Evolutionary conservation across 2,329 filamentous ascomycete genomes (phyloP), one percentile per base, ranked within the genome.

Genomic region (Cercospora nicotianae): DNA sequence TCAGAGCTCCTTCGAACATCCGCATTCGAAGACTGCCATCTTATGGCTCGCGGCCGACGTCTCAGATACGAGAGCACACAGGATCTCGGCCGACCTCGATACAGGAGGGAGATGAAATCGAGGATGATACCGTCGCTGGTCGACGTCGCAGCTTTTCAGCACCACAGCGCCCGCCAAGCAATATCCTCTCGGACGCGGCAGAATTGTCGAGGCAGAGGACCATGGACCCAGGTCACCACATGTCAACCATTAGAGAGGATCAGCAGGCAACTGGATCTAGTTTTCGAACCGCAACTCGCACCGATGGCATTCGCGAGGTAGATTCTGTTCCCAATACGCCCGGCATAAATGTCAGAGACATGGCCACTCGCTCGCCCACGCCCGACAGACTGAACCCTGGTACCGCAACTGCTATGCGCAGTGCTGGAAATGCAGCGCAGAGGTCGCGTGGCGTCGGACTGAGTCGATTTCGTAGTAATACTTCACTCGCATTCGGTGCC

Each of bases 111-210:
- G 53, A 60, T 30, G 65, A 63, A 3, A 64, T 67, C 10, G 36
- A 70, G 23, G 70, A 74, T 28, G 36, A 66, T 13, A 69, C 65
- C 28, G 61, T 65, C 16, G 68, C 68, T 30, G 74, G 73, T n/a
- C 70, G 76, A 57, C 74, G 76, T 59, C 69, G 77, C 59, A 77
- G 75, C 53, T 69, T 73, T n/a, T 77, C 76, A 13, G 77, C 75
- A 23, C 75, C 74, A 2, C 75, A 77, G 71, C 68, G 72, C 26
- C 70, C 70, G 16, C 48, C 59, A 16, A 64, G 65, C 23, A 70
- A 74, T 60, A 65, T 70, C 30, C 58, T 66, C 26, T 67, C 70
- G 2, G 53, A 67, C 3, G 58, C 61, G 10, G 36, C 66, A n/a
- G 72, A 75, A 31, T 63, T 75, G n/a, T 64, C 72, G 16, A 65